Evolutionary conservation across 179 eudicot genomes (phyloP).

Genomic region (Corrigiola litoralis): DNA sequence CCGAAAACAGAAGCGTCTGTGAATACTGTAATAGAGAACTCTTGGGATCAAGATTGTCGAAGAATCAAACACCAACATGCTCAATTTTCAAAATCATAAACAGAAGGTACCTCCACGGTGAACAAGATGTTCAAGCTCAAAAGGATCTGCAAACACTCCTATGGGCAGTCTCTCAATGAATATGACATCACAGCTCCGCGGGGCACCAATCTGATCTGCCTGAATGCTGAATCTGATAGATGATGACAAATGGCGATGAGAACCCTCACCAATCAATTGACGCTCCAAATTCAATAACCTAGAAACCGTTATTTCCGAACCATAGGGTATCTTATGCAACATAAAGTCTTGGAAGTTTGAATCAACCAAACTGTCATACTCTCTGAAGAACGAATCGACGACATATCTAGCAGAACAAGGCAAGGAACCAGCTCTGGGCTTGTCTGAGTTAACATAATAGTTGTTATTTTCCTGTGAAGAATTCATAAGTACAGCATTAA

Average conservation of each 20-base stretch:
- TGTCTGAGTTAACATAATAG: slow-evolving; percentile 2
- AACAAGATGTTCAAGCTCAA: slow-evolving; percentile 77
- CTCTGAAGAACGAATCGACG: slow-evolving; percentile 43
- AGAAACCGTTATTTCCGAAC: slow-evolving; percentile 21
- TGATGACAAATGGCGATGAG: slow-evolving; percentile 69
- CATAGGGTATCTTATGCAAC: slow-evolving; percentile 29
- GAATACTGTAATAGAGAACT: slow-evolving; percentile 41
- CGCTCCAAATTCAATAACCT: slow-evolving; percentile 37
- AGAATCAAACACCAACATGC: too few species aligned
- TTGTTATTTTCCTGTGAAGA: too few species aligned
- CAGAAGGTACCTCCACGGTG: slow-evolving; percentile 57
- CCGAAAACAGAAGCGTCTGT: slow-evolving; percentile 75
- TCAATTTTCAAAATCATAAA: slow-evolving; percentile 1
- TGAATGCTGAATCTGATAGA: slow-evolving; percentile 41
- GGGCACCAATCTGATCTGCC: slow-evolving; percentile 17
- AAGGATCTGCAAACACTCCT: slow-evolving; percentile 93
- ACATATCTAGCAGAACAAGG: slow-evolving; percentile 38
- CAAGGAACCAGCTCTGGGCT: slow-evolving; percentile 1
- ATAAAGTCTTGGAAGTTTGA: slow-evolving; percentile 40
- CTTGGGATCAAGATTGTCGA: background rate
- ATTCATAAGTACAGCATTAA: too few species aligned
- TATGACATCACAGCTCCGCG: slow-evolving; percentile 48
- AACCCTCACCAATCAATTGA: slow-evolving; percentile 77
- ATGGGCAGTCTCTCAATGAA: slow-evolving; percentile 71
- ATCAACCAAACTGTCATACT: slow-evolving; percentile 39